Base-by-base conservation (phyloP, 805 yeast species). In the Pachysolen tannophilus region DNA sequence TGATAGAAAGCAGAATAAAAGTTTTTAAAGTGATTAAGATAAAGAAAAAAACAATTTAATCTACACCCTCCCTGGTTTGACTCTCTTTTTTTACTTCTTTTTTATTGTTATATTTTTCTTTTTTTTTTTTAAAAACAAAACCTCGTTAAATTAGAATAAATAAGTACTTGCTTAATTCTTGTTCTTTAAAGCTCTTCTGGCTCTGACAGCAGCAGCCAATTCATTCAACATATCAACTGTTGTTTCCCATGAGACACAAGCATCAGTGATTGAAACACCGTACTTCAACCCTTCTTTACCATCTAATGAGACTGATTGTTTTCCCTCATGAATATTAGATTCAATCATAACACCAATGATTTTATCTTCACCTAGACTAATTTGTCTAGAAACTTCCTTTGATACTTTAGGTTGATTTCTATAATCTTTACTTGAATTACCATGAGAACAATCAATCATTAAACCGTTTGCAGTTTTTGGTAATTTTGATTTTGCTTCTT, bases 381-480 rank as follows among this genome's bases (percentile, higher is more conserved):
- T 67, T 64, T 92, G 97, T 47, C 75, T 76, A 33, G 90, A 86
- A 37, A 90, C 92, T 39, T 69, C 75, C 20, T 71, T 64, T 46
- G 86, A 79, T n/a, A 92, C 98, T 59, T 71, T 78, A 40, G 98
- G 97, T 67, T 92, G 98, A 67, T 92, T 92, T 56, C 78, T 75
- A 78, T 75, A 87, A 65, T 92, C 92, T 65, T 92, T 92, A 61
- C 72, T 78, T 26, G 97, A 87, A 70, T 92, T 92, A 51, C 96
- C 98, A 63, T 92, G 98, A 31, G 97, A 88, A 65, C 96, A 92
- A 65, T 92, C 98, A 43, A 92, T 82, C 98, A 92, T 92, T 50
- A 86, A 60, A 37, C 70, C 67, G 41, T 51, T 63, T 50, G 63
- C 69, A 60, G 57, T 61, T 44, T 63, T 61, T 32, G 53, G 45